Conservation (phyloP, 2,329 filamentous ascomycete species). For the Aspergillus cejpii region DNA sequence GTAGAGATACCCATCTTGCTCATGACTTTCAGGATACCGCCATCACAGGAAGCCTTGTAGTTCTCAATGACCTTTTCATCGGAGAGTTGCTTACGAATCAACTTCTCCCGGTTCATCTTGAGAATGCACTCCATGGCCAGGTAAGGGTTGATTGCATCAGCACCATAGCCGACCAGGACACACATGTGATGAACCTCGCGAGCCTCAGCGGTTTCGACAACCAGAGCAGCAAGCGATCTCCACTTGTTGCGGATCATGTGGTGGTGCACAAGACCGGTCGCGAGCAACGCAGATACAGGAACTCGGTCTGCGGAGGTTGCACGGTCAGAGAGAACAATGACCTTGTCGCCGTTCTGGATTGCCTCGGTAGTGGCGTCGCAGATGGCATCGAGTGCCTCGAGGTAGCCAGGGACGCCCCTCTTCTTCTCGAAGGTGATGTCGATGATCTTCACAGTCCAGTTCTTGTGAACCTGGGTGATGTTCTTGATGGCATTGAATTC, state of each 20-base stretch:
- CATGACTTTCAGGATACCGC: constrained; percentile 97
- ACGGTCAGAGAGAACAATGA: constrained; percentile 84
- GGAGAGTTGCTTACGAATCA: constrained; percentile 82
- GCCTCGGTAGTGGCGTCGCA: constrained; percentile 77
- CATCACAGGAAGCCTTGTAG: constrained; percentile 94
- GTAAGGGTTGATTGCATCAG: constrained; percentile 90
- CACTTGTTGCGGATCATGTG: constrained; percentile 94
- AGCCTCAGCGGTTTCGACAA: constrained; percentile 89
- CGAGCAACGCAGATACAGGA: constrained; percentile 75
- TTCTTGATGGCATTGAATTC: constrained; percentile 85
- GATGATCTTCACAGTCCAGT: constrained; percentile 84
- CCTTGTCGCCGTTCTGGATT: constrained; percentile 73
- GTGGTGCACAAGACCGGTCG: constrained; percentile 90
- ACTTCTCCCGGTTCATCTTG: constrained; percentile 88
- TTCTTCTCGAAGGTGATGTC: constrained; percentile 89
- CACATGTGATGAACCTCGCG: constrained; percentile 98
- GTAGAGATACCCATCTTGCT: constrained; percentile 99
- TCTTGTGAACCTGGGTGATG: constrained; percentile 62
- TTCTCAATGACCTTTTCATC: constrained; percentile 82
- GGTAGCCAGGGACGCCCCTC: constrained; percentile 74
- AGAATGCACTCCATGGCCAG: constrained; percentile 93
- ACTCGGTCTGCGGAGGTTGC: constrained; percentile 76
- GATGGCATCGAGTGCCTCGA: constrained; percentile 80
- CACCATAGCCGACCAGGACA: constrained; percentile 92
- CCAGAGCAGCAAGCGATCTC: constrained; percentile 77